Conservation (phyloP, 2,329 filamentous ascomycete species). For the Metarhizium rileyi region DNA sequence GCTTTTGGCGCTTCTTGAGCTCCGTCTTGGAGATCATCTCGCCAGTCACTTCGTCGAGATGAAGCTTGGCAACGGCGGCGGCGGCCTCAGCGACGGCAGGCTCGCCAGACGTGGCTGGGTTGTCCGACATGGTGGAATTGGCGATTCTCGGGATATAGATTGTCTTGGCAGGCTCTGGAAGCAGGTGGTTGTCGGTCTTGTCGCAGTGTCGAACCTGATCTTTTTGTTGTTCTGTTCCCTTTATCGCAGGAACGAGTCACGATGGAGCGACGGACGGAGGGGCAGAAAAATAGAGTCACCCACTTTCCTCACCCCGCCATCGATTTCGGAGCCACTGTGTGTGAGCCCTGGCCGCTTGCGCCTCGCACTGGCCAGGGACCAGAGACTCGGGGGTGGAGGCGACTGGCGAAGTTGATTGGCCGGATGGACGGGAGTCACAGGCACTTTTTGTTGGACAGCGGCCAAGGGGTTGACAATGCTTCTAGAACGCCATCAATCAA, state of each 20-base stretch:
- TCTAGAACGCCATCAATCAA: no score
- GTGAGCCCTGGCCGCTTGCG: background rate
- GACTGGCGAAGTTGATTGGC: background rate
- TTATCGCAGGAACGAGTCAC: slow-evolving; percentile 3
- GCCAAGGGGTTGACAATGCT: no score
- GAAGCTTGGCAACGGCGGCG: slow-evolving; percentile 58
- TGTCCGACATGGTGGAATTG: slow-evolving; percentile 21
- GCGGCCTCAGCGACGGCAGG: slow-evolving; percentile 39
- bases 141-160: background rate
- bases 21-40: slow-evolving; percentile 78
- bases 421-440: no score
- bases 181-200: background rate
- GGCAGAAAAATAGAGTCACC: slow-evolving; percentile 4
- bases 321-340: background rate
- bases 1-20: slow-evolving; percentile 94
- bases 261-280: background rate
- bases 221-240: background rate
- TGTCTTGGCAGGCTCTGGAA: background rate
- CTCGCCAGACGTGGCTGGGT: slow-evolving; percentile 20
- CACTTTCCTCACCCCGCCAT: slow-evolving; percentile 7
- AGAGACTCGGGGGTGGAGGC: background rate
- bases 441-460: no score
- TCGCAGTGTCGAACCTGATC: background rate
- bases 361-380: background rate
- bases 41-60: slow-evolving; percentile 87